Base-by-base conservation (phyloP, 2,329 filamentous ascomycete species). In the Talaromyces amestolkiae region DNA sequence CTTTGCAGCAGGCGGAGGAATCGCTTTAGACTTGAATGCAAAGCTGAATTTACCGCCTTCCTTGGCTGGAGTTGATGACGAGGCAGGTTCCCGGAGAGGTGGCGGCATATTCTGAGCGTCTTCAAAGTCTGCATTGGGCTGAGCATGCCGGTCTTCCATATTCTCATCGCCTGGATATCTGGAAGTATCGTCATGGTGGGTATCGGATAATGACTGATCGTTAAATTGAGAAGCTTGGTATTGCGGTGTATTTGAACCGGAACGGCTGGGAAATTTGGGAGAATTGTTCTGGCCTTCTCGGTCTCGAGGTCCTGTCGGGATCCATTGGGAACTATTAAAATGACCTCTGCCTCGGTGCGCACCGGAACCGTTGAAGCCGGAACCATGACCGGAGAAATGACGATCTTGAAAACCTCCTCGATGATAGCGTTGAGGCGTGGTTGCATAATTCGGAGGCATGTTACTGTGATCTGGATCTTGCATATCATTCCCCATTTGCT, bases 41-140 rank as follows among this genome's bases (percentile, higher is more conserved):
- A 98, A 98, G 75, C 92, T 96, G 73, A 97, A 96, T 78, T 94
- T 95, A 53, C 87, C 87, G 2, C 81, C 80, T 66, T 82, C 80
- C 73, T 82, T 76, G 66, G 66, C 67, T 15, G 78, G 73, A 66
- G 85, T 82, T n/a, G 85, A 82, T 5, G 85, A 83, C 1, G 83
- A 81, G 9, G 56, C 17, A 2, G 84, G 78, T 45, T 85, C 81
- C 65, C 85, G 85, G 65, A 78, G 81, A 11, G 86, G 83, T 22
- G 84, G 84, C 35, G 84, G 83, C 78, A 86, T 85, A 63, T 83
- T 80, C 65, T 85, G 83, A 24, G 78, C 74, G 58, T 79, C 77
- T 22, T 66, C 71, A 62, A 70, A 69, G 49, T 75, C 73, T 8
- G 69, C 66, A 61, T 81, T 78, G 13, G 82, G 79, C 59, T 86